Evolutionary conservation across 1,284 basidiomycete species (phyloP).

Genomic region (Boletellus sp.): DNA sequence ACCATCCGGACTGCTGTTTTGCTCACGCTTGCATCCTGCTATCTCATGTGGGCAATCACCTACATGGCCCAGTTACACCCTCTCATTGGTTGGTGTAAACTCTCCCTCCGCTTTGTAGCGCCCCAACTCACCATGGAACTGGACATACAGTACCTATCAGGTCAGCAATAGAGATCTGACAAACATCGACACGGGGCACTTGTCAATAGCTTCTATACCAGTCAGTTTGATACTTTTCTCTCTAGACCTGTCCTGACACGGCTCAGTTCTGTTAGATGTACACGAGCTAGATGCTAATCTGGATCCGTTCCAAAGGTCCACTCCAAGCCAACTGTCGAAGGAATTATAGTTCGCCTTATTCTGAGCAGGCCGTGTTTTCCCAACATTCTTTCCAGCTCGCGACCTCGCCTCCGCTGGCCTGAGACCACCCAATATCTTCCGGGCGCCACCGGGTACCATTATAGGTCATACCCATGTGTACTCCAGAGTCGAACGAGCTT

Average conservation of each 20-base stretch:
- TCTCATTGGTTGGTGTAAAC: constrained; percentile 64
- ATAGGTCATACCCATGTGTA: constrained; percentile 16
- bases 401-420: constrained; percentile 7
- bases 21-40: constrained; percentile 77
- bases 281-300: constrained; percentile 26
- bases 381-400: background rate
- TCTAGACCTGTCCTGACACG: constrained; percentile 3
- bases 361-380: background rate
- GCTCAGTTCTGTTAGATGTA: constrained; percentile 21
- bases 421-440: constrained; percentile 18
- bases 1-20: constrained; percentile 76
- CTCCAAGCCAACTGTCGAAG: background rate
- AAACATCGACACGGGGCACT: background rate
- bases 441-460: constrained; percentile 5
- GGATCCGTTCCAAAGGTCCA: constrained; percentile 5
- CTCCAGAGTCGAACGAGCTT: constrained; percentile 27
- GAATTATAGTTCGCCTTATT: background rate
- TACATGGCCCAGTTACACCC: constrained; percentile 91
- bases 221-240: constrained; percentile 14
- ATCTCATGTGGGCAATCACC: constrained; percentile 93
- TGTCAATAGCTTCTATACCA: constrained; percentile 18
- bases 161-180: constrained; percentile 19
- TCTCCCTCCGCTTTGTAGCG: too few species aligned
- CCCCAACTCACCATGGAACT: constrained; percentile 7
- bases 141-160: constrained; percentile 17